A percentile compares a stretch with the other conserved stretches of the same genome.
Evolutionary conservation across 2,329 filamentous ascomycete species (phyloP).

Genomic region (Alternaria metachromatica): DNA sequence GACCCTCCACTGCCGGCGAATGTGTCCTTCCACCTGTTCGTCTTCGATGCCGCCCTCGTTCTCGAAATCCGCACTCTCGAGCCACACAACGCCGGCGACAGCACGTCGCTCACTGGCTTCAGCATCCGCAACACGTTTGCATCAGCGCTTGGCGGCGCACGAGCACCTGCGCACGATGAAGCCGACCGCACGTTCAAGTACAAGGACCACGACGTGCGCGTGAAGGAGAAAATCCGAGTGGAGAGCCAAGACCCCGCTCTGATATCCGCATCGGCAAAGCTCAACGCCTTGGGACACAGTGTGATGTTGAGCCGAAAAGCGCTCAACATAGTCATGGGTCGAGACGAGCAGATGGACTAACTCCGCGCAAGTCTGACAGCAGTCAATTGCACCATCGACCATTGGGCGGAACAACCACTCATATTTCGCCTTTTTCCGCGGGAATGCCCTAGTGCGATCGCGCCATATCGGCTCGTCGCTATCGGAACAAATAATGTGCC

Average conservation of each 20-base stretch:
- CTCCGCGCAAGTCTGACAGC: conserved; percentile 18
- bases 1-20: conserved; percentile 67
- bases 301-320: conserved; percentile 74
- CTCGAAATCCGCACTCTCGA: conserved; percentile 74
- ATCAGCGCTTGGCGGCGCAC: conserved; percentile 53
- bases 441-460: conserved; percentile 24
- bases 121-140: conserved; percentile 64
- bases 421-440: conserved; percentile 27
- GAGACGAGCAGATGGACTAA: conserved; percentile 52
- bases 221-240: conserved; percentile 87
- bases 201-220: conserved; percentile 74
- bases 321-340: conserved; percentile 78
- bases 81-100: conserved; percentile 48
- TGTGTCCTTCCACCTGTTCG: conserved; percentile 73
- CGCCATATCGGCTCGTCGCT: conserved; percentile 39
- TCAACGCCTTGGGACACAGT: conserved; percentile 77
- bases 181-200: conserved; percentile 77
- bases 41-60: conserved; percentile 62
- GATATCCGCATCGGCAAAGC: conserved; percentile 82
- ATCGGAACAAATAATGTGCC: conserved; percentile 39
- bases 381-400: conserved; percentile 14
- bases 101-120: conserved; percentile 51
- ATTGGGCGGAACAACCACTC: conserved; percentile 14
- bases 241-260: conserved; percentile 89
- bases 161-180: conserved; percentile 63